Evolutionary conservation across 2,329 filamentous ascomycete genomes (phyloP).

Genomic region (Cryphonectria carpinicola): DNA sequence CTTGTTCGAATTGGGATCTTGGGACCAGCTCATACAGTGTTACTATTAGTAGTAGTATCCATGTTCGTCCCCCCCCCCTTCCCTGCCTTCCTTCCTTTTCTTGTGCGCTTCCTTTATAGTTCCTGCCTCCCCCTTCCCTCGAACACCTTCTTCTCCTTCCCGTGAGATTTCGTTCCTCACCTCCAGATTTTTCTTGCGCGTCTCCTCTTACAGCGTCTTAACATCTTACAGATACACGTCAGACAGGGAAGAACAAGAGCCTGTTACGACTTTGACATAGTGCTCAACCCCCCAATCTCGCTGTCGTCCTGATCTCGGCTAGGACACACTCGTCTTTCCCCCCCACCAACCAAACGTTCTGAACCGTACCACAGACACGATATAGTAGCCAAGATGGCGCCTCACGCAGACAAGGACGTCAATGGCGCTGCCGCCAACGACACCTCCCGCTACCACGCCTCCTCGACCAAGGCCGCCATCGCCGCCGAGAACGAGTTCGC

Average conservation of each 20-base stretch:
- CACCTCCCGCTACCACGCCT: constrained; percentile 66
- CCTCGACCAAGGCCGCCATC: constrained; percentile 81
- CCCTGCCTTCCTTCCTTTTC: background rate
- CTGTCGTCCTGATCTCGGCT: background rate
- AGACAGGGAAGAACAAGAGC: background rate
- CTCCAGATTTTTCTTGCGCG: background rate
- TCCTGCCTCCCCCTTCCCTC: constrained; percentile 6
- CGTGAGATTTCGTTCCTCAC: background rate
- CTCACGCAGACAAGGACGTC: constrained; percentile 56
- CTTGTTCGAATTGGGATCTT: background rate
- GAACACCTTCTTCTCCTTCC: background rate
- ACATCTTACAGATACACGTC: background rate
- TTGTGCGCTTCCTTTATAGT: constrained; percentile 16
- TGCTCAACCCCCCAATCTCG: background rate
- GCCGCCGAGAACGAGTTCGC: constrained; percentile 80
- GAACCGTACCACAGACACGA: background rate
- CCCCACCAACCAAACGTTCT: background rate
- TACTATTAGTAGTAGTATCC: constrained; percentile 24
- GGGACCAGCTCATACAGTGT: background rate
- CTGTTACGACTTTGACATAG: background rate
- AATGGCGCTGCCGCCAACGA: constrained; percentile 46
- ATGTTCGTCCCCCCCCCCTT: background rate
- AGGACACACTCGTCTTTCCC: background rate
- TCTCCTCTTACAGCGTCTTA: background rate
- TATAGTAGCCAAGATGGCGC: constrained; percentile 53